Evolutionary conservation across 495 filamentous ascomycete species (phyloP).

Genomic region (Podospora pseudopauciseta): DNA sequence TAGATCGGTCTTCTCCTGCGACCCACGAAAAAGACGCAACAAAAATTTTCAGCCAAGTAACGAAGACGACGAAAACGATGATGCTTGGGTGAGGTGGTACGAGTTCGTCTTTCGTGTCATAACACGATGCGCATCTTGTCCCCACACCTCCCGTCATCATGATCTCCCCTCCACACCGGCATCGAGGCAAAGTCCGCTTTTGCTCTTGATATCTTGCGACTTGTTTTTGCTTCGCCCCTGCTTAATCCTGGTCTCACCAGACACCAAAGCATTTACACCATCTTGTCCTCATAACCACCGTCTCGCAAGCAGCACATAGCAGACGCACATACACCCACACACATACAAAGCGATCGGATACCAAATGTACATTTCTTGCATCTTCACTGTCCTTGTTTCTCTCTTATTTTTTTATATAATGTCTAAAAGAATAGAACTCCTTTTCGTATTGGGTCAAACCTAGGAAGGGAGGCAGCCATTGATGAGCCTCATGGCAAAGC

Average conservation of each 20-base stretch:
- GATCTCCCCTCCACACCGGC: neutral
- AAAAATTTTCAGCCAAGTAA: neutral
- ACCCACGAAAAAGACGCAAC: neutral
- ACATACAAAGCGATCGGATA: neutral
- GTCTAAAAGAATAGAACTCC: neutral
- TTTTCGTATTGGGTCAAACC: neutral
- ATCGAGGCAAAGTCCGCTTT: neutral
- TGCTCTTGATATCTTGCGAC: neutral
- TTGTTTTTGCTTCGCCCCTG: neutral
- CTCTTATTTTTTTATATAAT: neutral
- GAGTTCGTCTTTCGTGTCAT: neutral
- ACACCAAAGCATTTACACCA: neutral
- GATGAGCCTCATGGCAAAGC: neutral
- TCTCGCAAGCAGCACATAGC: neutral
- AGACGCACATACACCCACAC: no score
- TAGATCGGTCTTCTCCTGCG: conserved; percentile 1
- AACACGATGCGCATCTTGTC: neutral
- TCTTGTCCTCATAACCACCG: neutral
- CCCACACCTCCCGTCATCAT: neutral
- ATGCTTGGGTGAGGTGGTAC: neutral
- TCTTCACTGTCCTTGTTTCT: conserved; percentile 5
- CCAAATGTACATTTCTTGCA: neutral
- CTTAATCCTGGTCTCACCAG: neutral
- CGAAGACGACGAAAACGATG: neutral
- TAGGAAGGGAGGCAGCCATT: neutral